Evolutionary conservation across 768 basidiomycete genomes (phyloP).

Genomic region (Psilocybe azurescens): DNA sequence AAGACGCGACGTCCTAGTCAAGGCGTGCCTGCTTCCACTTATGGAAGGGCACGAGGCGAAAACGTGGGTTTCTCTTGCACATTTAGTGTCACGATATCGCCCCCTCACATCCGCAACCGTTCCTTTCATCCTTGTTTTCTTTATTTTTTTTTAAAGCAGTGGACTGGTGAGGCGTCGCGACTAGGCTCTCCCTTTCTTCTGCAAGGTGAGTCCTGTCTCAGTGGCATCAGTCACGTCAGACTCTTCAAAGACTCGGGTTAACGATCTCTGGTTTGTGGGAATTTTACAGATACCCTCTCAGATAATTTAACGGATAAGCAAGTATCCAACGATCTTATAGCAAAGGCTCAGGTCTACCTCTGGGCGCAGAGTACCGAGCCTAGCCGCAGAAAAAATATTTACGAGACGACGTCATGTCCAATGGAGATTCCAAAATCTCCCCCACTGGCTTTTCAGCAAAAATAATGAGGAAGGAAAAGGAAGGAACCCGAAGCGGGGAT

Average conservation of each 20-base stretch:
- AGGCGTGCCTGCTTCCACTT: slow-evolving; percentile 31
- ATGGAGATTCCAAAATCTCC: slow-evolving; percentile 24
- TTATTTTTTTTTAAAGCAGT: slow-evolving; percentile 32
- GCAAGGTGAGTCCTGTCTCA: slow-evolving; percentile 22
- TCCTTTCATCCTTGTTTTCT: slow-evolving; percentile 27
- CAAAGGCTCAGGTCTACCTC: slow-evolving; percentile 12
- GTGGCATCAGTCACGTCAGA: slow-evolving; percentile 6
- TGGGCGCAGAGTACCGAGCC: slow-evolving; percentile 11
- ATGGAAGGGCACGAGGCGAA: slow-evolving; percentile 44
- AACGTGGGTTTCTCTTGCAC: slow-evolving; percentile 40
- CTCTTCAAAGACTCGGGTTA: slow-evolving; percentile 8
- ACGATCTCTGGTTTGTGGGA: slow-evolving; percentile 9
- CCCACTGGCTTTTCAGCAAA: slow-evolving; percentile 25
- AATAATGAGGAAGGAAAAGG: slow-evolving; percentile 24
- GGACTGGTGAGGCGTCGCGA: slow-evolving; percentile 28
- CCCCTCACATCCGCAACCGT: slow-evolving; percentile 34
- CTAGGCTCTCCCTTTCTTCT: slow-evolving; percentile 46
- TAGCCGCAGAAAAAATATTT: slow-evolving; percentile 16
- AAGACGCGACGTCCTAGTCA: slow-evolving; percentile 21
- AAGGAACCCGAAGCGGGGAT: slow-evolving; percentile 15
- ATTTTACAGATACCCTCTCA: slow-evolving; percentile 34
- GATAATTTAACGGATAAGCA: slow-evolving; percentile 38
- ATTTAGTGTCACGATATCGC: slow-evolving; percentile 26
- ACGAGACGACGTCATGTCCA: slow-evolving; percentile 26
- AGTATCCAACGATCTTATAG: slow-evolving; percentile 21